These are phyloP conservation scores for Ilyonectria robusta DNA, from an alignment of 2,329 filamentous ascomycete genomes.

Conservation along the genomic window DNA sequence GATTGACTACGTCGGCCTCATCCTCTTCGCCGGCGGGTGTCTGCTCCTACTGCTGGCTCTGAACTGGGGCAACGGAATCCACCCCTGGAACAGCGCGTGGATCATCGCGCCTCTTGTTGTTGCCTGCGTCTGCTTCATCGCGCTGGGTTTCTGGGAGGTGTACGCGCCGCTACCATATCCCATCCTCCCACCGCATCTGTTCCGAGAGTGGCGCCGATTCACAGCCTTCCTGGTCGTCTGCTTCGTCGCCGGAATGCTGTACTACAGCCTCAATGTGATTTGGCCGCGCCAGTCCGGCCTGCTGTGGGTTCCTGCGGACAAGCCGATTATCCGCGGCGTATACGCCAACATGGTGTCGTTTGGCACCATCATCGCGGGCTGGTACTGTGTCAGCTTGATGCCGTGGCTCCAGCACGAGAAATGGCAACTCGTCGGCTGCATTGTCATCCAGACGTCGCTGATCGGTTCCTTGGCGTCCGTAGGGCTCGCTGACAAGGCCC, in stretches of 20 bases:
- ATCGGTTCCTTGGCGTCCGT: constrained; percentile 51
- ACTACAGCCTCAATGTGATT: constrained; percentile 42
- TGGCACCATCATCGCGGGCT: constrained; percentile 37
- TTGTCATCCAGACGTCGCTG: constrained; percentile 49
- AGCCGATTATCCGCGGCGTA: constrained; percentile 43
- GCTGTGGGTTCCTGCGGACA: constrained; percentile 42
- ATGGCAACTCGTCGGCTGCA: constrained; percentile 49
- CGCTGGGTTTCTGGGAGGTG: constrained; percentile 37
- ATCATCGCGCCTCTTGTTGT: constrained; percentile 45
- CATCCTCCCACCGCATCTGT: constrained; percentile 43
- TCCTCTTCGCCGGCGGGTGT: constrained; percentile 35
- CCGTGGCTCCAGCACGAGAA: constrained; percentile 46
- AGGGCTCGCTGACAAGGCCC: constrained; percentile 49
- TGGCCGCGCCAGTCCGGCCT: constrained; percentile 46
- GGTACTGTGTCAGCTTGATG: constrained; percentile 48
- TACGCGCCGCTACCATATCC: constrained; percentile 40
- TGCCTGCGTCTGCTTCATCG: constrained; percentile 38
- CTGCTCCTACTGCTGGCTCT: constrained; percentile 37
- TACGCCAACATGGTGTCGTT: constrained; percentile 46
- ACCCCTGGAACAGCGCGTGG: constrained; percentile 41
- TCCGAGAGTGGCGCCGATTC: constrained; percentile 42
- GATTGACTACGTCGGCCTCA: constrained; percentile 36
- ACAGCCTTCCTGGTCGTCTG: constrained; percentile 33
- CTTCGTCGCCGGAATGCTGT: constrained; percentile 45
- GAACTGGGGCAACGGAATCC: constrained; percentile 42